Conservation (phyloP, 495 filamentous ascomycete species). For the Neurospora sp. region DNA sequence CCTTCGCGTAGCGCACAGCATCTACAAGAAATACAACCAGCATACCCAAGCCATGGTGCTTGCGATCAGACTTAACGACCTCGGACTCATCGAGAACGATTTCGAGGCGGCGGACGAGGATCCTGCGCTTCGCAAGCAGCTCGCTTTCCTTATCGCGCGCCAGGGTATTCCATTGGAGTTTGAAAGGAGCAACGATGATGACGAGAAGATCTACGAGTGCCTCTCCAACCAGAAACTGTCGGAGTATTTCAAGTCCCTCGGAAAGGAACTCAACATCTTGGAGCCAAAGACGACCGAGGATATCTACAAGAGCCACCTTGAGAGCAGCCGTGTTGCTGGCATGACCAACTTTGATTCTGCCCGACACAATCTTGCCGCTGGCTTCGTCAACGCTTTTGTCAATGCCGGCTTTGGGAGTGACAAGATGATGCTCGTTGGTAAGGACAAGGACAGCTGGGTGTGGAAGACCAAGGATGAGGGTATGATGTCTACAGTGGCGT, state of each 20-base stretch:
- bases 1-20: slow-evolving; percentile 77
- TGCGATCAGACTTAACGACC: slow-evolving; percentile 85
- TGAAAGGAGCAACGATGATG: slow-evolving; percentile 29
- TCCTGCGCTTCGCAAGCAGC: slow-evolving; percentile 76
- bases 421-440: slow-evolving; percentile 87
- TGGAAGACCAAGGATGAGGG: slow-evolving; percentile 99
- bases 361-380: slow-evolving; percentile 88
- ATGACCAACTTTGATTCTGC: slow-evolving; percentile 93
- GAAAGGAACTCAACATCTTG: slow-evolving; percentile 91
- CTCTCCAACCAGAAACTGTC: slow-evolving; percentile 79
- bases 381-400: slow-evolving; percentile 92
- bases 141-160: slow-evolving; percentile 85
- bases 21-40: slow-evolving; percentile 87
- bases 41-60: slow-evolving; percentile 87
- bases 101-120: slow-evolving; percentile 66
- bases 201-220: slow-evolving; percentile 70
- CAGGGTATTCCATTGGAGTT: slow-evolving; percentile 81
- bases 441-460: slow-evolving; percentile 83
- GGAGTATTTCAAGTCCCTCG: slow-evolving; percentile 86
- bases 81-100: slow-evolving; percentile 65
- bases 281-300: slow-evolving; percentile 96
- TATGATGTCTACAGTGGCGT: slow-evolving; percentile 92
- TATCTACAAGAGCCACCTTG: slow-evolving; percentile 98
- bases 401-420: slow-evolving; percentile 94
- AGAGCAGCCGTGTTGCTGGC: slow-evolving; percentile 84